These are phyloP conservation scores for Pseudozyma pruni DNA, from an alignment of 1,284 basidiomycete genomes.

Conservation along the genomic window DNA sequence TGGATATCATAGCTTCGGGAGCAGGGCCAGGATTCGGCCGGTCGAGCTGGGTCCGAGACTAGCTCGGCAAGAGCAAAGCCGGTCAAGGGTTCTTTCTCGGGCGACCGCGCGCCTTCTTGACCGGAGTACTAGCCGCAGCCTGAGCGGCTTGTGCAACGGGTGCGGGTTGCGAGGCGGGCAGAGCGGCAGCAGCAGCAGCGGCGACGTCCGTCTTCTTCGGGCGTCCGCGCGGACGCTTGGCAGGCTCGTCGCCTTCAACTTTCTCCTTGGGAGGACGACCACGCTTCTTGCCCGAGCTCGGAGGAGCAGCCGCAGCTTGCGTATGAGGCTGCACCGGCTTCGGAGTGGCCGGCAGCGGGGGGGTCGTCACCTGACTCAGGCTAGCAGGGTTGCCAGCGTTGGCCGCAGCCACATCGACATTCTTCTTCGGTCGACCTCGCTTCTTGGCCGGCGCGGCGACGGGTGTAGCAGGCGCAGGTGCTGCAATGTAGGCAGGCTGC, in stretches of 20 bases:
- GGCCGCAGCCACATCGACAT: constrained; percentile 14
- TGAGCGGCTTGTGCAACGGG: neutral
- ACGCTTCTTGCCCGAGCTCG: constrained; percentile 35
- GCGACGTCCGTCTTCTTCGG: constrained; percentile 34
- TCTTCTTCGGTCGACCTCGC: constrained; percentile 22
- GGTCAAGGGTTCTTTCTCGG: constrained; percentile 15
- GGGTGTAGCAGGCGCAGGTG: constrained; percentile 4
- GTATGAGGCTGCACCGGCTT: constrained; percentile 10
- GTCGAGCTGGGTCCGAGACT: no score
- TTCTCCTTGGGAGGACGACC: constrained; percentile 42
- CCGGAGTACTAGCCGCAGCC: neutral
- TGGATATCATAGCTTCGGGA: constrained; percentile 1
- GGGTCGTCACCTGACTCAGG: constrained; percentile 22
- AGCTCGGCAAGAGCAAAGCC: neutral
- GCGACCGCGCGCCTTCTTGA: constrained; percentile 15
- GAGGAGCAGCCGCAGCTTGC: constrained; percentile 15
- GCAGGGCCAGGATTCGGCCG: neutral
- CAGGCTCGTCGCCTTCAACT: constrained; percentile 17
- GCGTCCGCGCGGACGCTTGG: constrained; percentile 45
- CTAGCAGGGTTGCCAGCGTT: constrained; percentile 9
- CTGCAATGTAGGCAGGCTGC: neutral
- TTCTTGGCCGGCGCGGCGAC: constrained; percentile 5
- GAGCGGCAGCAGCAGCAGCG: constrained; percentile 4
- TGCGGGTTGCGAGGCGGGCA: neutral
- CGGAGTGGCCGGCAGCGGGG: constrained; percentile 17